phyloP scores from a whole-genome alignment of 2,329 filamentous ascomycete species.

The Aspergillus pseudoterreus region DNA sequence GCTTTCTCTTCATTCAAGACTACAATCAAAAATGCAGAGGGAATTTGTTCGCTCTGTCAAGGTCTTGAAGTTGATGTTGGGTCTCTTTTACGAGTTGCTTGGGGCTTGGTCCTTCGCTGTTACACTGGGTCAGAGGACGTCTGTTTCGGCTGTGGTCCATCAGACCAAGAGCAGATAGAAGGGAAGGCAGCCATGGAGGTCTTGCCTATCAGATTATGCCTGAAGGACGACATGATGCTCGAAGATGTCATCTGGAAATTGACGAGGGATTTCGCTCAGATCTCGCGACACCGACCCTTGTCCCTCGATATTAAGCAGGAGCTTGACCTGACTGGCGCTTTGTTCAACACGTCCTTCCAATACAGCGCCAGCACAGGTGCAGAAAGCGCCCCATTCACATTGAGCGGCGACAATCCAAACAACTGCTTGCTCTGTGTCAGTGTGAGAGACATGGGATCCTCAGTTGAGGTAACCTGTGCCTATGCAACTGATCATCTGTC shows the following conservation, averaged over 20 bases:
- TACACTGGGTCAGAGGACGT: slow-evolving; percentile 45
- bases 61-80: slow-evolving; percentile 17
- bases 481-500: slow-evolving; percentile 51
- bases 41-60: slow-evolving; percentile 23
- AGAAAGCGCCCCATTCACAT: slow-evolving; percentile 4
- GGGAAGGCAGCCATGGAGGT: slow-evolving; percentile 19
- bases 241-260: slow-evolving; percentile 18
- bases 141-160: slow-evolving; percentile 43
- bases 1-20: slow-evolving; percentile 2
- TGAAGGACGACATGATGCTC: slow-evolving; percentile 23
- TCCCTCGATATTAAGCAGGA: slow-evolving; percentile 23
- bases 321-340: slow-evolving; percentile 18
- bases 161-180: slow-evolving; percentile 35
- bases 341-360: slow-evolving; percentile 31
- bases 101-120: slow-evolving; percentile 42
- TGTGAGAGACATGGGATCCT: slow-evolving; percentile 21
- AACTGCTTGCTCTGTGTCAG: slow-evolving; percentile 26
- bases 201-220: slow-evolving; percentile 20
- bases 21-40: slow-evolving; percentile 15
- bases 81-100: slow-evolving; percentile 38
- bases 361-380: slow-evolving; percentile 1
- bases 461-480: slow-evolving; percentile 51
- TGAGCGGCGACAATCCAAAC: slow-evolving; percentile 6
- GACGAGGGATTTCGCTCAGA: slow-evolving; percentile 17
- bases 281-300: slow-evolving; percentile 17